These are phyloP conservation scores for Diacronema lutheri DNA, from an alignment of 78 protist genomes.

Conservation along the genomic window DNA sequence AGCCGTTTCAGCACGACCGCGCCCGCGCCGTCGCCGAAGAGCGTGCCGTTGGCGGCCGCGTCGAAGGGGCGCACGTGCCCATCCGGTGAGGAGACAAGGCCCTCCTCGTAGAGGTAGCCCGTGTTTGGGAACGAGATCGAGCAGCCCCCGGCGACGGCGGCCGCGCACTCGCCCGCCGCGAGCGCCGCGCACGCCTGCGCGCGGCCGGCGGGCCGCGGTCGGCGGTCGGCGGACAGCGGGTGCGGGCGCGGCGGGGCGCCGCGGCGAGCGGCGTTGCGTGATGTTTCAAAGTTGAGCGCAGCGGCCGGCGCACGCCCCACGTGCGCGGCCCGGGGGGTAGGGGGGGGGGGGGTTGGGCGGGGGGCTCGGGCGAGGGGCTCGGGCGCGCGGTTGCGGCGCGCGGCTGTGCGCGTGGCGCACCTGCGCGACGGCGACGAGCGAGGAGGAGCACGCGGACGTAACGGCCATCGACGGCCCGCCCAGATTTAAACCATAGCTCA, in stretches of 20 bases:
- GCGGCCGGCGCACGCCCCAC: no score
- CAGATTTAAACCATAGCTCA: conserved; percentile 28
- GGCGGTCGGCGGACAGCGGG: no score
- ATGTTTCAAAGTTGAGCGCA: no score
- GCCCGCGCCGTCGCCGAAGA: conserved; percentile 30
- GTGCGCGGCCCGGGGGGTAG: no score
- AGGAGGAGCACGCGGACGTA: conserved; percentile 38
- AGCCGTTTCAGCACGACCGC: conserved; percentile 26
- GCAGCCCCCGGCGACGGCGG: conserved; percentile 25
- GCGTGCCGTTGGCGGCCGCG: conserved; percentile 17
- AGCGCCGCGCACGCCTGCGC: no score
- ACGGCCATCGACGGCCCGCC: conserved; percentile 33
- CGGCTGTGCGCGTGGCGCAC: no score
- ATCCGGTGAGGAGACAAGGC: background rate
- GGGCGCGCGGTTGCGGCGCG: no score
- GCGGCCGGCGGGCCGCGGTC: no score
- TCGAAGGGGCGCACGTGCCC: conserved; percentile 37
- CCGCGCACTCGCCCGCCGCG: background rate
- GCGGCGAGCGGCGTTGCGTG: no score
- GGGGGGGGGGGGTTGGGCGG: no score
- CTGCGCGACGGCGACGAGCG: conserved; percentile 28
- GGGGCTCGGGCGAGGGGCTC: no score
- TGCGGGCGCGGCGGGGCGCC: no score
- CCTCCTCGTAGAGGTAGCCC: conserved; percentile 28
- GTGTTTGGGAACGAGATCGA: background rate